A percentile compares a stretch with the other conserved stretches of the same genome.
These are phyloP conservation scores for Venturia oleaginea DNA, from an alignment of 2,329 filamentous ascomycete genomes.

Conservation along the genomic window DNA sequence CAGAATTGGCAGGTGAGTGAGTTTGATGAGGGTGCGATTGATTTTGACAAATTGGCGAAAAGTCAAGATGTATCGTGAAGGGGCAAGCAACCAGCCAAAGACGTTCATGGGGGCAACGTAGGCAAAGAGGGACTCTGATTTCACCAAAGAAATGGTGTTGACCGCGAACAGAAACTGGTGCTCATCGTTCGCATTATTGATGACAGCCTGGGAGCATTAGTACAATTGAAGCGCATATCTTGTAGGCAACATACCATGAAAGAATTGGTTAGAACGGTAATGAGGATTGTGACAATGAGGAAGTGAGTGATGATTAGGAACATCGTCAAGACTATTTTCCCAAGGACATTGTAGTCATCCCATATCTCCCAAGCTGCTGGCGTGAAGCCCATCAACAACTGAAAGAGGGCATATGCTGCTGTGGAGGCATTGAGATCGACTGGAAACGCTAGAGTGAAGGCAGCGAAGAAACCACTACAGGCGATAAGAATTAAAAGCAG, in stretches of 20 bases:
- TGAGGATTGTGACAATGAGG: conserved; percentile 84
- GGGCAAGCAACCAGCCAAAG: conserved; percentile 80
- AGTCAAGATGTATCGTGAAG: conserved; percentile 69
- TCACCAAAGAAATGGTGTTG: conserved; percentile 96
- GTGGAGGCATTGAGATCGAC: conserved; percentile 60
- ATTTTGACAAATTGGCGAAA: conserved; percentile 73
- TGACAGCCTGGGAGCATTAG: conserved; percentile 47
- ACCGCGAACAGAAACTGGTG: conserved; percentile 90
- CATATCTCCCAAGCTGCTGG: conserved; percentile 88
- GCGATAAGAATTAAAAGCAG: conserved; percentile 75
- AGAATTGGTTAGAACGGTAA: conserved; percentile 91
- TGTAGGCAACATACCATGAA: conserved; percentile 53
- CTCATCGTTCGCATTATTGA: conserved; percentile 87
- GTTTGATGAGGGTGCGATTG: conserved; percentile 85
- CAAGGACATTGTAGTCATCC: conserved; percentile 73
- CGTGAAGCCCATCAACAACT: conserved; percentile 92
- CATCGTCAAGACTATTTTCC: conserved; percentile 63
- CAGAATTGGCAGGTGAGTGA: conserved; percentile 79
- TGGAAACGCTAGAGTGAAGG: conserved; percentile 74
- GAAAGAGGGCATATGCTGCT: conserved; percentile 85
- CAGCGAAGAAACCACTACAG: conserved; percentile 92
- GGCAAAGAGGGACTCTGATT: conserved; percentile 92
- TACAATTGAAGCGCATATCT: neutral
- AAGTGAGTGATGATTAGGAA: conserved; percentile 96
- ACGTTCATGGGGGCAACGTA: conserved; percentile 90